phyloP scores from a whole-genome alignment of 495 filamentous ascomycete species.

The Entonaema liquescens region DNA sequence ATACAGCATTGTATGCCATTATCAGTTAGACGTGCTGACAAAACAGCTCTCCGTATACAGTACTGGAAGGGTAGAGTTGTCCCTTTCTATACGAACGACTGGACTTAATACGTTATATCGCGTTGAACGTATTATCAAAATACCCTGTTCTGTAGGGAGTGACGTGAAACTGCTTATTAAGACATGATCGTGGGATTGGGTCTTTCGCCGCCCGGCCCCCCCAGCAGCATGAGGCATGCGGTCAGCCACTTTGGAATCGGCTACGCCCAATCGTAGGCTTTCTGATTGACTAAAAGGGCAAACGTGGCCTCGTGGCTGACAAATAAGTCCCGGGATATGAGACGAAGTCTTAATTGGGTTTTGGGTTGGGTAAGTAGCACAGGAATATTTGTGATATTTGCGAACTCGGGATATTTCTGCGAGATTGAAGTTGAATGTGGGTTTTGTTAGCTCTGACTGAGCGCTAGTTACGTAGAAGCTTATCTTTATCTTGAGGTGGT shows the following conservation, averaged over 20 bases:
- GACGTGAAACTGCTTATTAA: not conserved
- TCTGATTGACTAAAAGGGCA: slow-evolving; percentile 9
- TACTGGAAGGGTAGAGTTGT: too few relatives aligned
- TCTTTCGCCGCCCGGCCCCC: not conserved
- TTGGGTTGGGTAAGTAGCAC: not conserved
- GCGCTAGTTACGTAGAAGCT: not conserved
- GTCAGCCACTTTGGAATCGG: not conserved
- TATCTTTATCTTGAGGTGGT: not conserved
- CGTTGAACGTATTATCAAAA: too few relatives aligned
- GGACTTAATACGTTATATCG: too few relatives aligned
- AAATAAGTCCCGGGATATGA: not conserved
- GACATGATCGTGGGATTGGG: not conserved
- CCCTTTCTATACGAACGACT: too few relatives aligned
- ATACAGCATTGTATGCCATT: too few relatives aligned
- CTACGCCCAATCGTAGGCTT: slow-evolving; percentile 3
- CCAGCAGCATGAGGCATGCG: not conserved
- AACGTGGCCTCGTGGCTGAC: not conserved
- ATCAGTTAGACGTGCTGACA: too few relatives aligned
- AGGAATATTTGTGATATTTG: not conserved
- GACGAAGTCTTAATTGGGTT: not conserved
- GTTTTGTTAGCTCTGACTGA: not conserved
- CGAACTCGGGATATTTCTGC: not conserved
- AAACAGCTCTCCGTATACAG: too few relatives aligned
- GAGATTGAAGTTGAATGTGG: not conserved
- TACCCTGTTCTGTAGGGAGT: too few relatives aligned